phyloP scores from a whole-genome alignment of 768 basidiomycete genomes.

The Rhizopogon rudus region DNA sequence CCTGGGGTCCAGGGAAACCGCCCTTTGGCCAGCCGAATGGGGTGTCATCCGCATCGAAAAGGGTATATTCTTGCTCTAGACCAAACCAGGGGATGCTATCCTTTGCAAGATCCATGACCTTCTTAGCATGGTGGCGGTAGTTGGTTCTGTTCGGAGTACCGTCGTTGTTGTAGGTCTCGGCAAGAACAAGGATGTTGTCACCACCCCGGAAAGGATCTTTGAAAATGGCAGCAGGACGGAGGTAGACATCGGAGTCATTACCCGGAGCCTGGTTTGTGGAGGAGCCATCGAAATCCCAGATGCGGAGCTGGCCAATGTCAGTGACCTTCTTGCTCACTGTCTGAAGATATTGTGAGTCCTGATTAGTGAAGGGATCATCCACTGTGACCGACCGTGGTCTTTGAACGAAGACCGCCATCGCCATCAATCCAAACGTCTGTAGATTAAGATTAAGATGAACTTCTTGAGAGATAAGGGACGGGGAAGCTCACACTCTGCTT shows the following conservation, averaged over 20 bases:
- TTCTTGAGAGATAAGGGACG: constrained; percentile 6
- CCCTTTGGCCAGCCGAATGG: constrained; percentile 98
- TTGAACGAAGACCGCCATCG: constrained; percentile 89
- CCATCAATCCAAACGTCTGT: constrained; percentile 99
- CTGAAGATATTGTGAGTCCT: constrained; percentile 32
- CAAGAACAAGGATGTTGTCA: constrained; percentile 95
- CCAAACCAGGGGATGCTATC: constrained; percentile 90
- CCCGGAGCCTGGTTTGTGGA: constrained; percentile 98
- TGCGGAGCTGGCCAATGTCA: constrained; percentile 85
- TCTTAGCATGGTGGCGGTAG: constrained; percentile 89
- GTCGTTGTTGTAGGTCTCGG: constrained; percentile 98
- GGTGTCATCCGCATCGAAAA: constrained; percentile 86
- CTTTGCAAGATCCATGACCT: constrained; percentile 92
- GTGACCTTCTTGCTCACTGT: constrained; percentile 84
- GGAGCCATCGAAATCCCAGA: constrained; percentile 99
- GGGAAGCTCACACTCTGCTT: constrained; percentile 79
- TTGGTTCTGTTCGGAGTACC: constrained; percentile 98
- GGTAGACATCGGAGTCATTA: constrained; percentile 94
- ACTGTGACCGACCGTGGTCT: constrained; percentile 72
- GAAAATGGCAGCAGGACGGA: constrained; percentile 96
- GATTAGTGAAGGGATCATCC: background rate
- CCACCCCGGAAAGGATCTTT: constrained; percentile 99
- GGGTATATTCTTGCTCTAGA: constrained; percentile 98
- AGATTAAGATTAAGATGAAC: constrained; percentile 15
- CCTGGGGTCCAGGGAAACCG: constrained; percentile 99